These are phyloP conservation scores for Histomonas meleagridis DNA, from an alignment of 208 protist genomes.

Conservation along the genomic window DNA sequence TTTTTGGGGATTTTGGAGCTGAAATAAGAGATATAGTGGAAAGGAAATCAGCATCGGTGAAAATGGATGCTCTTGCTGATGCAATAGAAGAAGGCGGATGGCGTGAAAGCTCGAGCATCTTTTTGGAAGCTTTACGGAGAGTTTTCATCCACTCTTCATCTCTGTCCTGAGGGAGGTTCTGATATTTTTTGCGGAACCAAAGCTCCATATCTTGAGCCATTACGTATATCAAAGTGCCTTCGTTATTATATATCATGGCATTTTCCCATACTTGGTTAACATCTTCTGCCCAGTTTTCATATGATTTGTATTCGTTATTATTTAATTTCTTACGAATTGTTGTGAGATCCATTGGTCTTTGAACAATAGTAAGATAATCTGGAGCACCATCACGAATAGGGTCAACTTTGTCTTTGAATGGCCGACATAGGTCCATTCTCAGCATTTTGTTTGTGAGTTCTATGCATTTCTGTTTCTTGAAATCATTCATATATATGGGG, in stretches of 20 bases:
- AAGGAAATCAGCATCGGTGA: background rate
- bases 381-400: background rate
- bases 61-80: background rate
- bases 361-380: background rate
- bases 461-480: slow-evolving; percentile 1
- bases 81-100: background rate
- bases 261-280: slow-evolving; percentile 14
- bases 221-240: background rate
- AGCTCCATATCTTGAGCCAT: slow-evolving; percentile 22
- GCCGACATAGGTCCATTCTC: background rate
- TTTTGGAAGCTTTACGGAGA: slow-evolving; percentile 3
- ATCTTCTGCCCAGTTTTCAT: background rate
- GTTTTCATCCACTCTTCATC: slow-evolving; percentile 22
- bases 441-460: background rate
- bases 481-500: background rate
- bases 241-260: slow-evolving; percentile 17
- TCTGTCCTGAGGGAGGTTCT: background rate
- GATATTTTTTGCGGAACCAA: background rate
- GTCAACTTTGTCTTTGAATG: slow-evolving; percentile 23
- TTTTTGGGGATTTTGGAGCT: too few relatives aligned
- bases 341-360: background rate
- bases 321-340: slow-evolving; percentile 8
- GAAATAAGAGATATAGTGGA: background rate
- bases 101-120: background rate
- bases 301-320: background rate